phyloP scores from a whole-genome alignment of 257 asterid genomes.

The Plectranthus barbatus region DNA sequence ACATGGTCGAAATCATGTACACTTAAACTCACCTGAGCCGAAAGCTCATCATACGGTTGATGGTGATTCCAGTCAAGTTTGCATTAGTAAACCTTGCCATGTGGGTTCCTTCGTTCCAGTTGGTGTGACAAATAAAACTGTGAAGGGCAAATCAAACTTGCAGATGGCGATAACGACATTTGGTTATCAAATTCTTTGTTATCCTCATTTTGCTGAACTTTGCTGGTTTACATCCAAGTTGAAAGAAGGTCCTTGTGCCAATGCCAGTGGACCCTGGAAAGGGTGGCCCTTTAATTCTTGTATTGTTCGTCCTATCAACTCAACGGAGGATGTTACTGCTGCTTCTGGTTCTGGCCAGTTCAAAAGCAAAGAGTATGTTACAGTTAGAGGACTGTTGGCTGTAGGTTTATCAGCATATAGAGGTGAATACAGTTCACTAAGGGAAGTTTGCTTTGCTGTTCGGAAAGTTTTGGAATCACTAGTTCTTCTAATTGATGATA shows the following conservation, averaged over 20 bases:
- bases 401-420: conserved; percentile 85
- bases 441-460: conserved; percentile 57
- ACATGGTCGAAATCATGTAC: conserved; percentile 44
- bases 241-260: conserved; percentile 83
- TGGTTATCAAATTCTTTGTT: conserved; percentile 81
- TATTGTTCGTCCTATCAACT: conserved; percentile 55
- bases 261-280: conserved; percentile 71
- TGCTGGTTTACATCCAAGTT: conserved; percentile 97
- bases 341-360: conserved; percentile 31
- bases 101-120: conserved; percentile 26
- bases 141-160: conserved; percentile 72
- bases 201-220: conserved; percentile 97
- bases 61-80: conserved; percentile 22
- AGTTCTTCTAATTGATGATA: conserved; percentile 46
- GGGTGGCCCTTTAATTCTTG: conserved; percentile 97
- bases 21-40: conserved; percentile 24
- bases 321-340: conserved; percentile 32
- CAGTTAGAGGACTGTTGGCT: conserved; percentile 83
- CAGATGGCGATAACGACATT: conserved; percentile 67
- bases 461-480: conserved; percentile 77
- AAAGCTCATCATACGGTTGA: conserved; percentile 25
- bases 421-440: conserved; percentile 69
- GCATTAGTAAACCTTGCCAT: conserved; percentile 28
- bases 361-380: conserved; percentile 43
- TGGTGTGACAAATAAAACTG: conserved; percentile 27